A percentile compares a stretch with the other conserved stretches of the same genome.
These are phyloP conservation scores for Candida tallmaniae DNA, from an alignment of 805 yeast genomes.

Conservation along the genomic window DNA sequence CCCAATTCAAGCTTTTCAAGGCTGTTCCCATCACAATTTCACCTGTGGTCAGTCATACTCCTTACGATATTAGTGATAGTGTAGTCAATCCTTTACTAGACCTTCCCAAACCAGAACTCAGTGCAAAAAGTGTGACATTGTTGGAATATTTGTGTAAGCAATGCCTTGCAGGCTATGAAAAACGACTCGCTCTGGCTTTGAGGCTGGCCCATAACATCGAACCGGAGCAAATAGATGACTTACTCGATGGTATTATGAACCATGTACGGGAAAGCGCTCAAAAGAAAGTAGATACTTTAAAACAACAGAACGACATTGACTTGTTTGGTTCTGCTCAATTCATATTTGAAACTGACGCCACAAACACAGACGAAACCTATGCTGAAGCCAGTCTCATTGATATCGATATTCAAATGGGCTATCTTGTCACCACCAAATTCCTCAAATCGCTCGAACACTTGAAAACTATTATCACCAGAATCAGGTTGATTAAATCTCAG, in stretches of 20 bases:
- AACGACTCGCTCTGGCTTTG: slow-evolving; percentile 25
- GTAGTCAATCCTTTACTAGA: slow-evolving; percentile 25
- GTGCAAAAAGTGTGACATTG: slow-evolving; percentile 23
- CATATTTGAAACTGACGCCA: slow-evolving; percentile 3
- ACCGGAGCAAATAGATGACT: slow-evolving; percentile 2
- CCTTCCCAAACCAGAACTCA: slow-evolving; percentile 22
- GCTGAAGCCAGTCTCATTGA: slow-evolving; percentile 31
- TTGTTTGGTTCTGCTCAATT: slow-evolving; percentile 7
- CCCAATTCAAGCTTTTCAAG: slow-evolving; percentile 25
- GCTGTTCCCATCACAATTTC: slow-evolving; percentile 23
- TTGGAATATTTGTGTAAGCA: slow-evolving; percentile 23
- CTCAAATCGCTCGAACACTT: slow-evolving; percentile 22
- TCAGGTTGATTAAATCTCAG: slow-evolving; percentile 11
- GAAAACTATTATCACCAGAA: slow-evolving; percentile 16
- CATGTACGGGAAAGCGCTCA: no score
- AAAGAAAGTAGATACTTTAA: no score
- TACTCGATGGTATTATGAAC: slow-evolving; percentile 4
- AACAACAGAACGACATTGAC: slow-evolving; percentile 7
- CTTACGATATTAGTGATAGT: slow-evolving; percentile 38
- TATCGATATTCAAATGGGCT: slow-evolving; percentile 33
- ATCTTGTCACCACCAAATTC: slow-evolving; percentile 22
- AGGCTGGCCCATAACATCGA: slow-evolving; percentile 12
- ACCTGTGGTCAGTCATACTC: slow-evolving; percentile 32
- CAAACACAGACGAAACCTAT: slow-evolving; percentile 4
- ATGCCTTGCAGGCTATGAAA: slow-evolving; percentile 36